Conservation (phyloP, 441 rosid genomes). For the Adansonia madagascariensis region DNA sequence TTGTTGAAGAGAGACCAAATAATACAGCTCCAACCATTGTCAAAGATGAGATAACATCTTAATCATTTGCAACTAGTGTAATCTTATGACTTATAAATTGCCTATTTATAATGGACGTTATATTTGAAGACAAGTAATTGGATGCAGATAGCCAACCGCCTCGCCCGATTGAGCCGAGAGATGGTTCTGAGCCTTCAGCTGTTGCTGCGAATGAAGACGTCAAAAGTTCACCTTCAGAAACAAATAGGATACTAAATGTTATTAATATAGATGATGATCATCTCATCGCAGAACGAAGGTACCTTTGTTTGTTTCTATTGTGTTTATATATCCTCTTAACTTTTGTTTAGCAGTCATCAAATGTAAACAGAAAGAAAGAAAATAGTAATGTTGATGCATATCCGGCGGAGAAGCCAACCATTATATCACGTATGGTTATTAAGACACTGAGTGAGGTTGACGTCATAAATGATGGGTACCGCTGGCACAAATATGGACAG, state of each 20-base stretch:
- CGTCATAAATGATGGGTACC: slow-evolving; percentile 87
- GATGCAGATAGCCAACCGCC: slow-evolving; percentile 46
- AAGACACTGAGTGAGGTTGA: slow-evolving; percentile 77
- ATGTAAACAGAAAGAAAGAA: slow-evolving; percentile 40
- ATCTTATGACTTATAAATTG: neutral
- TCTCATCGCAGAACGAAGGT: slow-evolving; percentile 68
- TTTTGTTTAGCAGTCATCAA: slow-evolving; percentile 20
- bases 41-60: slow-evolving; percentile 52
- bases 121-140: slow-evolving; percentile 48
- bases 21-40: slow-evolving; percentile 37
- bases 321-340: slow-evolving; percentile 12
- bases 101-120: slow-evolving; percentile 29
- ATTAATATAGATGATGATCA: slow-evolving; percentile 46
- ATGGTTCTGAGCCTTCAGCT: slow-evolving; percentile 42
- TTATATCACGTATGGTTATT: slow-evolving; percentile 62
- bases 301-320: slow-evolving; percentile 25
- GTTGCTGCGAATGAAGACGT: slow-evolving; percentile 43
- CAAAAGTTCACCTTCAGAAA: slow-evolving; percentile 47
- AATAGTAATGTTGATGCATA: slow-evolving; percentile 40
- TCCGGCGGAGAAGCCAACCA: slow-evolving; percentile 45
- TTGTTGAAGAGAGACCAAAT: slow-evolving; percentile 53
- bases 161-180: slow-evolving; percentile 38
- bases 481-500: slow-evolving; percentile 99
- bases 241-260: slow-evolving; percentile 51
- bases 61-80: slow-evolving; percentile 16